Conservation (phyloP, 73 alveolate genomes). For the Blepharisma japonicum region DNA sequence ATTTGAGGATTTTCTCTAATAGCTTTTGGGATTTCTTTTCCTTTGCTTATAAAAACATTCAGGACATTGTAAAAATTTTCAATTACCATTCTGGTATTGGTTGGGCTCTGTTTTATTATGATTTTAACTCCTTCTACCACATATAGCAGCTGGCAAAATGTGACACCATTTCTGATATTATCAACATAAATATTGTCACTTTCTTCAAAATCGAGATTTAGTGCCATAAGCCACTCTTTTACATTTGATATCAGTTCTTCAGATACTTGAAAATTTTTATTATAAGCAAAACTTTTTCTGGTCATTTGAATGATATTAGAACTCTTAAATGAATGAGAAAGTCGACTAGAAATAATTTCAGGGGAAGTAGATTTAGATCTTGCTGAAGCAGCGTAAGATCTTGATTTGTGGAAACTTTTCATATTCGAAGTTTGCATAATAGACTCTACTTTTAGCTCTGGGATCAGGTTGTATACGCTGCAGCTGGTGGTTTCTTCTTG, state of each 20-base stretch:
- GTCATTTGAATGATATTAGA: not conserved
- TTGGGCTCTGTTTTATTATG: slow-evolving; percentile 11
- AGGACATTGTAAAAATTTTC: not conserved
- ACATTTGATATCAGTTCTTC: not conserved
- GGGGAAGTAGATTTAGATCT: no score
- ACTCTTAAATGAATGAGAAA: not conserved
- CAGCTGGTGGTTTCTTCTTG: not conserved
- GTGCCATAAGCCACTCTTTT: not conserved
- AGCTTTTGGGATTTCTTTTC: not conserved
- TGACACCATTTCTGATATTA: not conserved
- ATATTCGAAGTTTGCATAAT: not conserved
- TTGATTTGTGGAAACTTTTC: slow-evolving; percentile 1
- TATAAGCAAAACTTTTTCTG: not conserved
- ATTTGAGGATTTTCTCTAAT: not conserved
- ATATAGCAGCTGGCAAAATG: not conserved
- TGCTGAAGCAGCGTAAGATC: not conserved
- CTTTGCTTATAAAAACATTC: not conserved
- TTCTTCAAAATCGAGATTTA: not conserved
- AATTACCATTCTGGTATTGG: not conserved
- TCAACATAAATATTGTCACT: not conserved
- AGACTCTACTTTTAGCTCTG: slow-evolving; percentile 4
- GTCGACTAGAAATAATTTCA: not conserved
- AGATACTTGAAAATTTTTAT: not conserved
- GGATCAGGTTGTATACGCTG: not conserved
- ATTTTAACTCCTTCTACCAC: not conserved